These are phyloP conservation scores for Viola pubescens DNA, from an alignment of 441 rosid genomes.

Conservation along the genomic window DNA sequence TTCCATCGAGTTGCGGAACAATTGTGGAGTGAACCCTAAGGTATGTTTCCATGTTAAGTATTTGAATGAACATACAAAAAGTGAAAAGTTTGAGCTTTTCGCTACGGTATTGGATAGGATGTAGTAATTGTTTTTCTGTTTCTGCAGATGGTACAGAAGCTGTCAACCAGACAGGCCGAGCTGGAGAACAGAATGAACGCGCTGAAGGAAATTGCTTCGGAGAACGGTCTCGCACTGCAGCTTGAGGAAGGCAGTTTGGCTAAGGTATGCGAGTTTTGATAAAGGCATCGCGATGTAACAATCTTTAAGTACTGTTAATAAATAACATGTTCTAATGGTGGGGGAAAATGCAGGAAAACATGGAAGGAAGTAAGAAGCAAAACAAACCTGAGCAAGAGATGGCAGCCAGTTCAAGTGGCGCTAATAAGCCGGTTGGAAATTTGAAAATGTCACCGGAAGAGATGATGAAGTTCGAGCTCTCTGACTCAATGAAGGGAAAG, in stretches of 20 bases:
- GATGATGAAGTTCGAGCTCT: conserved; percentile 21
- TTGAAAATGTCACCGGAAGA: conserved; percentile 12
- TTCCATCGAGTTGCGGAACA: conserved; percentile 66
- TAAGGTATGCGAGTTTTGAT: conserved; percentile 34
- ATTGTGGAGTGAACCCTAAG: conserved; percentile 56
- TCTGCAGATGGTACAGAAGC: conserved; percentile 65
- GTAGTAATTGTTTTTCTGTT: background rate
- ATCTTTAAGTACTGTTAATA: background rate
- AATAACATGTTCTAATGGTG: conserved; percentile 14
- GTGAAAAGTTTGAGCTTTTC: background rate
- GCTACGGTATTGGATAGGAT: background rate
- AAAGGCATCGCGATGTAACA: background rate
- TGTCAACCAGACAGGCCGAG: conserved; percentile 68
- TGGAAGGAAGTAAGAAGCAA: conserved; percentile 21
- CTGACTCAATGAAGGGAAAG: conserved; percentile 47
- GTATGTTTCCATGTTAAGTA: conserved; percentile 23
- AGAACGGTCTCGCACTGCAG: conserved; percentile 51
- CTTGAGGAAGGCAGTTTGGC: conserved; percentile 30
- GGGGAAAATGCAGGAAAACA: conserved; percentile 53
- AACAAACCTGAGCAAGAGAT: conserved; percentile 16
- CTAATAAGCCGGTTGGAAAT: conserved; percentile 12
- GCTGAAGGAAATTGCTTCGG: conserved; percentile 63
- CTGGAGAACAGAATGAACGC: conserved; percentile 49
- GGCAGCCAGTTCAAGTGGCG: conserved; percentile 10
- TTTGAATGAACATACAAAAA: background rate